Conservation (phyloP, 768 basidiomycete genomes). For the Naganishia friedmannii region DNA sequence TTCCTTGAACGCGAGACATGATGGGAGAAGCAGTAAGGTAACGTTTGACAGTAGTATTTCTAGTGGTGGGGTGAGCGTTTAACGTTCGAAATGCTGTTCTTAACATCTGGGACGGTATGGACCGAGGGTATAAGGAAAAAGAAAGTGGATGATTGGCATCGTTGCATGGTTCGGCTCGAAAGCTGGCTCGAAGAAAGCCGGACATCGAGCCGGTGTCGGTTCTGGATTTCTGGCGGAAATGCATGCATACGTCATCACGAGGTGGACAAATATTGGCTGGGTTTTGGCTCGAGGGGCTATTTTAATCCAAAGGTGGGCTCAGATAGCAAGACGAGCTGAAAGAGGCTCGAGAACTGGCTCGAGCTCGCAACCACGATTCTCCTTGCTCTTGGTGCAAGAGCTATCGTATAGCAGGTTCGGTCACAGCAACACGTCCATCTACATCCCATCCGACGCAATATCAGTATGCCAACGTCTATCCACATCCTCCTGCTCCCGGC, state of each 20-base stretch:
- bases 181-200: background rate
- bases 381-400: too few species aligned
- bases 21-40: conserved; percentile 13
- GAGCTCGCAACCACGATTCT: background rate
- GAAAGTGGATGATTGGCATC: too few species aligned
- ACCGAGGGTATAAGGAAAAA: too few species aligned
- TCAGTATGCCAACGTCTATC: too few species aligned
- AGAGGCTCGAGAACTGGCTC: background rate
- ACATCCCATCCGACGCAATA: too few species aligned
- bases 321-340: background rate
- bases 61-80: background rate
- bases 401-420: too few species aligned
- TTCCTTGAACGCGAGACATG: conserved; percentile 32
- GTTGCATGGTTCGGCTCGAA: too few species aligned
- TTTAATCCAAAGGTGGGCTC: background rate
- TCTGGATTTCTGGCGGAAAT: too few species aligned
- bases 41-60: conserved; percentile 1
- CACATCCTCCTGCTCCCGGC: too few species aligned
- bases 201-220: background rate
- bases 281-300: background rate
- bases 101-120: background rate
- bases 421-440: too few species aligned
- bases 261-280: background rate
- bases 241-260: background rate
- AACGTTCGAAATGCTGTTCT: background rate